Evolutionary conservation across 768 basidiomycete genomes (phyloP), one percentile per base, ranked within the genome.

Genomic region (Trametes villosa): DNA sequence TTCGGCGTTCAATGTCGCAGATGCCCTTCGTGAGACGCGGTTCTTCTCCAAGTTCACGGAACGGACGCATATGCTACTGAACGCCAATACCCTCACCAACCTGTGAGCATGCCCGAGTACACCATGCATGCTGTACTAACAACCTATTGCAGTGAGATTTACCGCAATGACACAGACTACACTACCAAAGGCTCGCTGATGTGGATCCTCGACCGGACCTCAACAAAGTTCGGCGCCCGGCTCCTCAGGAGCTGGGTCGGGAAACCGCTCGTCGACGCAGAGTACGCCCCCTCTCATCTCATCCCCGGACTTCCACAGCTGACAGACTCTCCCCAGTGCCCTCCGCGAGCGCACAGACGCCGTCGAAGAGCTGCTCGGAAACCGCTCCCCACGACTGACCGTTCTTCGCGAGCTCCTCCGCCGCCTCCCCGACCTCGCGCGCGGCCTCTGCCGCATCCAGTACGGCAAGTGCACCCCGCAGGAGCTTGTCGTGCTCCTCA

Each of bases 391-490:
- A 17, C 80, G 80, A 42, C 76, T 96, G 41, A 81, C 83, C 34
- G 82, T 80, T 33, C 79, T 96, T n/a, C 84, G 89, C 18, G 79
- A 83, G 34, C 70, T 85, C n/a, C 77, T 96, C 56, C 86, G 76
- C 69, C 83, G 83, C 33, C 79, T 94, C n/a, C 94, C 95, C 0
- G 95, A 98, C 71, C 83, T 98, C 46, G 86, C 90, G 0, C 89
- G 84, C 69, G 96, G 96, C 0, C 76, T 98, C 17, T 89, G 87
- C 61, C 79, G 94, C 30, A 90, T 98, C 31, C 93, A 96, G 69
- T 96, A 96, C 66, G 91, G 94, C 47, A 91, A 94, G 88, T 94
- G 92, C 53, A 88, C 89, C 1, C 91, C 96, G 0, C 81, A 86
- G 69, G 96, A 99, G 70, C 80, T 98, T 13, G 83, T 86, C 0